These are phyloP conservation scores for Hemileia vastatrix DNA, from an alignment of 1,284 basidiomycete species.

Conservation along the genomic window DNA sequence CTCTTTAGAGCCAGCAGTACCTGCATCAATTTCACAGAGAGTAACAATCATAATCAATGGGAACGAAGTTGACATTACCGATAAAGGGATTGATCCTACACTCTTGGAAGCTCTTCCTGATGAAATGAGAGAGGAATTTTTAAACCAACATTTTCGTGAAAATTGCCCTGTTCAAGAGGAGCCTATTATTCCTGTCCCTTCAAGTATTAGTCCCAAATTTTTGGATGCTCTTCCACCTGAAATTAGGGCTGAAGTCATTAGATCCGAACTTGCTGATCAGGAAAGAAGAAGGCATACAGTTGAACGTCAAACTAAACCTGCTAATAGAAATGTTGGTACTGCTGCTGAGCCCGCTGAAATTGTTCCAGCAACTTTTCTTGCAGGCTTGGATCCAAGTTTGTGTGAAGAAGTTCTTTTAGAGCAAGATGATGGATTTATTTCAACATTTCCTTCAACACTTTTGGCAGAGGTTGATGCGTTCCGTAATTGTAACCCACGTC, in stretches of 20 bases:
- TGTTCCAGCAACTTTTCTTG: slow-evolving; percentile 75
- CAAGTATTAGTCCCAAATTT: slow-evolving; percentile 87
- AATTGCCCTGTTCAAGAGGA: slow-evolving; percentile 53
- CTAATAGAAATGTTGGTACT: slow-evolving; percentile 33
- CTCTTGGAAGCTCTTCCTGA: slow-evolving; percentile 96
- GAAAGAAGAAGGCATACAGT: slow-evolving; percentile 51
- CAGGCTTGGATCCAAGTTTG: slow-evolving; percentile 66
- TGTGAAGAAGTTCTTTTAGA: slow-evolving; percentile 77
- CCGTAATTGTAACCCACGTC: too few species aligned
- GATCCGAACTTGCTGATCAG: slow-evolving; percentile 78
- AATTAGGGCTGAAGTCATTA: slow-evolving; percentile 88
- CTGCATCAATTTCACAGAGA: slow-evolving; percentile 51
- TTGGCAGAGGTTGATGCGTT: slow-evolving; percentile 66
- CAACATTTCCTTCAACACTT: slow-evolving; percentile 67
- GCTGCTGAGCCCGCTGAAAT: slow-evolving; percentile 57
- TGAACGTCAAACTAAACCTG: slow-evolving; percentile 22
- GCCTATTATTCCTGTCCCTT: slow-evolving; percentile 57
- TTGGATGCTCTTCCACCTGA: slow-evolving; percentile 90
- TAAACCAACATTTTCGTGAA: slow-evolving; percentile 93
- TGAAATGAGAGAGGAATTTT: slow-evolving; percentile 95
- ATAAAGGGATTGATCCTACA: slow-evolving; percentile 94
- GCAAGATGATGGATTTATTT: slow-evolving; percentile 72
- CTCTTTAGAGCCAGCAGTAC: slow-evolving; percentile 5
- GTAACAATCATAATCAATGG: slow-evolving; percentile 82
- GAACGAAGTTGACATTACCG: slow-evolving; percentile 87